Evolutionary conservation across 805 yeast species (phyloP), one percentile per base, ranked within the genome.

Genomic region (Saccharomycopsis olivae): DNA sequence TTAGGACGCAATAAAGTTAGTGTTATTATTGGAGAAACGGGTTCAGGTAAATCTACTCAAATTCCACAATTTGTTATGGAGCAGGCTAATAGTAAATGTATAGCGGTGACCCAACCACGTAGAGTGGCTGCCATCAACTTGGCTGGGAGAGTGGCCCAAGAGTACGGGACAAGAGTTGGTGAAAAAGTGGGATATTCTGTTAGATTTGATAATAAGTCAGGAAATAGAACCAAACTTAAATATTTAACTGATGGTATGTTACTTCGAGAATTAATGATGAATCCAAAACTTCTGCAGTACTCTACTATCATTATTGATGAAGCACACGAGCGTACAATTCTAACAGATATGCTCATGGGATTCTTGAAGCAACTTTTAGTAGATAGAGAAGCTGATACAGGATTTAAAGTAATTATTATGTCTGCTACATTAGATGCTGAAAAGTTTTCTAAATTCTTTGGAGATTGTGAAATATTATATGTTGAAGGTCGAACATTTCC

Each of bases 231-330:
- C 0, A 72, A 72, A 50, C 60, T 92, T 49, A 85, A 86, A 54
- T 92, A 86, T 54, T 63, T 89, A 34, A 92, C 98, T 0, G 98
- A 92, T 64, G 98, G 98, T 77, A 89, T 92, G 97, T 69, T 92
- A 16, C 61, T 92, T 41, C 72, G 98, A 55, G 97, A 92, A 57
- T 59, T 88, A 47, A 82, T 89, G 92, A 59, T 83, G 45, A 85
- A 84, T 52, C 71, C 73, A 2, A 54, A 60, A 9, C 60, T 92
- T 28, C 58, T 68, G 2, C 73, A 72, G 46, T 92, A 89, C 58
- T 66, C 80, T 20, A 78, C 87, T 0, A 69, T 92, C 8, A 67
- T 92, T 33, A 77, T 92, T 36, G 98, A 92, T 66, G 98, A 92
- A 64, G 98, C 97, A 2, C 98, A 92, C 64, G 98, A 92, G 63